Percentiles rank a stretch among this genome's conserved stretches.
These are phyloP conservation scores for Rutstroemia sp. DNA, from an alignment of 2,329 filamentous ascomycete species.

Conservation along the genomic window DNA sequence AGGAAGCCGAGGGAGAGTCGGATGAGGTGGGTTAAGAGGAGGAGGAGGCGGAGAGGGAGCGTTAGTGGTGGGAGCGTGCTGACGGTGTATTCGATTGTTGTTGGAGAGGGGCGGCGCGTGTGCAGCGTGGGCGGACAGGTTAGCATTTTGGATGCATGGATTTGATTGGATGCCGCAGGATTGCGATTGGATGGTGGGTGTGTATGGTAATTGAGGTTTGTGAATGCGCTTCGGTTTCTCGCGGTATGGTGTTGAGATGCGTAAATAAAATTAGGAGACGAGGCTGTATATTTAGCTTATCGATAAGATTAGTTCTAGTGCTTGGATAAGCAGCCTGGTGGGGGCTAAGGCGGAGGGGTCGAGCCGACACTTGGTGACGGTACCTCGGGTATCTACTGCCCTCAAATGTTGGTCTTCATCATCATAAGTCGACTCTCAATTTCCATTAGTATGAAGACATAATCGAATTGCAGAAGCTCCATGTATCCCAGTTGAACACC, in stretches of 20 bases:
- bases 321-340: no score
- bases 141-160: constrained; percentile 44
- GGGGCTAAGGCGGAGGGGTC: no score
- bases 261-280: constrained; percentile 4
- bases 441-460: no score
- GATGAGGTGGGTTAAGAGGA: constrained; percentile 37
- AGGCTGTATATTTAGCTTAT: background rate
- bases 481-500: no score
- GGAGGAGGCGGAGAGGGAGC: constrained; percentile 39
- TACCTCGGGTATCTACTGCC: no score
- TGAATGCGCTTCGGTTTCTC: background rate
- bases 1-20: constrained; percentile 33
- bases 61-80: constrained; percentile 63
- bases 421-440: no score
- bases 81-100: constrained; percentile 87
- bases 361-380: no score
- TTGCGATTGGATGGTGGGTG: background rate
- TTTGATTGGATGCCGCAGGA: no score
- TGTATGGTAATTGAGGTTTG: background rate
- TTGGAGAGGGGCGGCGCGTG: constrained; percentile 67
- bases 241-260: background rate
- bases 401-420: no score
- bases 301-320: background rate
- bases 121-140: constrained; percentile 52
- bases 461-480: no score